phyloP scores from a whole-genome alignment of 1,284 basidiomycete genomes.

The Hypsizygus ulmarius region DNA sequence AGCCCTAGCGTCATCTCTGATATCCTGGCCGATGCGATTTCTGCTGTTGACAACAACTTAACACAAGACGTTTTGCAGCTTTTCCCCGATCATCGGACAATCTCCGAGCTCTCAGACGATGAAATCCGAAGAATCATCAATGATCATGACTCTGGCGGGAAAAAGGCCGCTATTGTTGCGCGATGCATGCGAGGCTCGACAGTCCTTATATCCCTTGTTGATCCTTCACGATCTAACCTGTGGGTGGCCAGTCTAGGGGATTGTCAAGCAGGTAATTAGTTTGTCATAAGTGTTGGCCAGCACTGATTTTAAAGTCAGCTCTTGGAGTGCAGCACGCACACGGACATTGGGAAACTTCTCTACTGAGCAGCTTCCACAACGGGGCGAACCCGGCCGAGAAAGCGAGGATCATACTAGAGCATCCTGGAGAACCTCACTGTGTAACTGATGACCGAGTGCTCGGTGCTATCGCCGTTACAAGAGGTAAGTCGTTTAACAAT shows the following conservation, averaged over 20 bases:
- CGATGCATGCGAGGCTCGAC: conserved; percentile 64
- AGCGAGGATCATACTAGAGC: conserved; percentile 47
- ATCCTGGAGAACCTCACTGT: conserved; percentile 52
- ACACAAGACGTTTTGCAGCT: conserved; percentile 28
- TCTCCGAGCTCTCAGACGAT: conserved; percentile 44
- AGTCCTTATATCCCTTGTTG: conserved; percentile 52
- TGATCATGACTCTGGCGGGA: conserved; percentile 37
- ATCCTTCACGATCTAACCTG: conserved; percentile 48
- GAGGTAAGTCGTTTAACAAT: conserved; percentile 43
- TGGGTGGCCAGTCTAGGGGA: conserved; percentile 70
- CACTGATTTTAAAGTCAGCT: conserved; percentile 29
- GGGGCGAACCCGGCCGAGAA: conserved; percentile 48
- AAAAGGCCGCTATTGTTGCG: conserved; percentile 31
- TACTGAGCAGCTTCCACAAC: conserved; percentile 57
- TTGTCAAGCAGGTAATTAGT: conserved; percentile 54
- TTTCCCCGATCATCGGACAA: conserved; percentile 34
- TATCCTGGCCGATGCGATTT: conserved; percentile 32
- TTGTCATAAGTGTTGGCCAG: neutral
- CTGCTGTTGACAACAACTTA: conserved; percentile 36
- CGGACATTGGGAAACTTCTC: conserved; percentile 33
- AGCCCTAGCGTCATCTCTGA: conserved; percentile 24
- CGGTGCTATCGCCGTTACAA: conserved; percentile 63
- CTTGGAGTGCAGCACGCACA: conserved; percentile 41
- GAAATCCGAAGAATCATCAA: conserved; percentile 39
- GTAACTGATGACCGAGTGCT: conserved; percentile 53